Evolutionary conservation across 352 stramenopile genomes (phyloP), one percentile per base, ranked within the genome.

Genomic region (Phytopythium oedochilum): DNA sequence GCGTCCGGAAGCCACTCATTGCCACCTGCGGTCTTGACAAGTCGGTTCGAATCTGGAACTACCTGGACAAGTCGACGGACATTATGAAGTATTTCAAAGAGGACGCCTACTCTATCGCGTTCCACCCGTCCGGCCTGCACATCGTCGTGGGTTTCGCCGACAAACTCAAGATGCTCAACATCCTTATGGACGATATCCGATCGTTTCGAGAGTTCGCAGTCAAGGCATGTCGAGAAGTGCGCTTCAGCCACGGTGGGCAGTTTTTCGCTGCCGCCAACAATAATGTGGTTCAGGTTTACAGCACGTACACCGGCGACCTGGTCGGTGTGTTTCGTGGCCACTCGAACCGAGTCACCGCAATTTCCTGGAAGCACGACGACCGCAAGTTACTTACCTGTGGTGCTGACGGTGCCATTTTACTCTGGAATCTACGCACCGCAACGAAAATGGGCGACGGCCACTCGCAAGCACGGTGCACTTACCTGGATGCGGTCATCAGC

Each of bases 31-130:
- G 86, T 3, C 65, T 96, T 5, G 94, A 98, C 66, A 81, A 85
- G 40, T 96, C 89, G 0, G 76, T 98, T 17, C 79, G 92, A 31
- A 71, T 98, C 23, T 98, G 94, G 94, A 98, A 98, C 68, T 98
- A 97, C 65, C 45, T 96, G 38, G 88, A 96, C 58, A 92, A 96
- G 54, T 88, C 76, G 28, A 86, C 85, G 1, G 92, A 98, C 50
- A 89, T 98, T 42, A 80, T 92, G 64, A 96, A 96, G 51, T 75
- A 81, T 47, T 98, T 97, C 66, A 83, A 84, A 35, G 94, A 98
- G 52, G 89, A 97, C 44, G 79, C 88, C 17, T 72, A 85, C 36
- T 89, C 79, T 14, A 73, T 97, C 25, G 82, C 92, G 5, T 91
- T 98, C 55, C 94, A 98, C 58, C 94, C 94, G 17, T 96, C 84